These are phyloP conservation scores for Polygonum aviculare DNA, from an alignment of 148 eudicot genomes.

Conservation along the genomic window DNA sequence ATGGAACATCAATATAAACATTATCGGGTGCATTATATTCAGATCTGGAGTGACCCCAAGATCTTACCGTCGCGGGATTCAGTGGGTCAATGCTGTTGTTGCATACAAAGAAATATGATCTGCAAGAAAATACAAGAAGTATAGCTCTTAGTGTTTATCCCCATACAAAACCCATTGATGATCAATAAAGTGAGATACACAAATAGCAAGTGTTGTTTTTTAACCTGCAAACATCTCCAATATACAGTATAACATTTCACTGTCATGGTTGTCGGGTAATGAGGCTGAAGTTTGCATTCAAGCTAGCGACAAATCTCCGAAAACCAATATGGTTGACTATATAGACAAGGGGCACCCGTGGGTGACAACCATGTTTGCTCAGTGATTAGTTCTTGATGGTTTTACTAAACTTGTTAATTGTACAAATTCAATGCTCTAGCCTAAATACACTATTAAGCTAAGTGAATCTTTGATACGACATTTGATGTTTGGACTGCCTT, in stretches of 20 bases:
- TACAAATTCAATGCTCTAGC: too few species aligned
- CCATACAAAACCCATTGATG: background rate
- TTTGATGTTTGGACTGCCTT: too few species aligned
- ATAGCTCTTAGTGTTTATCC: background rate
- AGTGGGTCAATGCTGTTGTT: too few species aligned
- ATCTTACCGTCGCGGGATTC: too few species aligned
- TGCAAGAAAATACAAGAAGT: background rate
- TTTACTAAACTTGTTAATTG: background rate
- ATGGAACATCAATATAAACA: background rate
- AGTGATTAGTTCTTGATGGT: background rate
- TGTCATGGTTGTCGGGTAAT: background rate
- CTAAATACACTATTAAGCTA: too few species aligned
- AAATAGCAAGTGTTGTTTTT: background rate
- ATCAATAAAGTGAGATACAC: background rate
- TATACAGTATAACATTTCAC: background rate
- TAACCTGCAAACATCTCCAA: constrained; percentile 3
- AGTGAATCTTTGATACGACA: too few species aligned
- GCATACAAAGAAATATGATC: background rate
- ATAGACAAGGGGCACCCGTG: constrained; percentile 9
- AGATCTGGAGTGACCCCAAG: too few species aligned
- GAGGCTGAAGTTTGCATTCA: constrained; percentile 11
- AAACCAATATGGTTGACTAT: constrained; percentile 14
- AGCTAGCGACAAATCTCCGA: constrained; percentile 9
- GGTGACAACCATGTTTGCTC: background rate
- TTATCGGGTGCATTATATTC: too few species aligned